A percentile compares a stretch with the other conserved stretches of the same genome.
These are phyloP conservation scores for Hura crepitans DNA, from an alignment of 441 rosid genomes.

Conservation along the genomic window DNA sequence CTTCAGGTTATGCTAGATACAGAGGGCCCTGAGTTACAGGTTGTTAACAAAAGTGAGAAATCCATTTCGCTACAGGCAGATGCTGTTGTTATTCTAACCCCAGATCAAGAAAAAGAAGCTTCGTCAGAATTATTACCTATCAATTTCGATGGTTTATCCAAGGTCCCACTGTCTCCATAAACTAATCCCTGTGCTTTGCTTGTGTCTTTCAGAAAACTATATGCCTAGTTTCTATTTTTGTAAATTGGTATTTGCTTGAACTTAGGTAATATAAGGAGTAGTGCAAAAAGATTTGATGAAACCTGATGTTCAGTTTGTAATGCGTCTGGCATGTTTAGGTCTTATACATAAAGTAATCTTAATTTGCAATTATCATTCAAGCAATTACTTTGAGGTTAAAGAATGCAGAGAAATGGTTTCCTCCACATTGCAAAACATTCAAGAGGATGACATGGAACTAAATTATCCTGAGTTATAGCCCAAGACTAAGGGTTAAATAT, in stretches of 20 bases:
- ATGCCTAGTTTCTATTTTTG: neutral
- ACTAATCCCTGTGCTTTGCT: neutral
- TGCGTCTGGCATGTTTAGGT: neutral
- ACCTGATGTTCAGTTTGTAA: neutral
- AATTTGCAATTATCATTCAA: neutral
- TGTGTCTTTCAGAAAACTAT: neutral
- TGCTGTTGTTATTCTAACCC: slow-evolving; percentile 67
- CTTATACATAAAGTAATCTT: neutral
- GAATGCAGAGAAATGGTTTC: neutral
- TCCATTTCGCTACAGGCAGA: slow-evolving; percentile 69
- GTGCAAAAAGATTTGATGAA: neutral
- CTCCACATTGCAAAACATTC: neutral
- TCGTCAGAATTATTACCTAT: slow-evolving; percentile 80
- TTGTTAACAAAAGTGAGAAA: slow-evolving; percentile 65
- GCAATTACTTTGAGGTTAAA: neutral
- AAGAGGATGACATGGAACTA: neutral
- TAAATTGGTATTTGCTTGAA: neutral
- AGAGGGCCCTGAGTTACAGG: slow-evolving; percentile 87
- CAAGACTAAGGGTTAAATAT: neutral
- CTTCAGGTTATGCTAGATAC: slow-evolving; percentile 93
- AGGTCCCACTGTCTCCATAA: slow-evolving; percentile 40
- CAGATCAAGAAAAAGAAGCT: slow-evolving; percentile 69
- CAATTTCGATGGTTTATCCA: slow-evolving; percentile 74
- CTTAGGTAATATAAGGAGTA: neutral
- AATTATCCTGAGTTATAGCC: neutral